Evolutionary conservation across 2,329 filamentous ascomycete species (phyloP).

Genomic region (Monilinia aucupariae): DNA sequence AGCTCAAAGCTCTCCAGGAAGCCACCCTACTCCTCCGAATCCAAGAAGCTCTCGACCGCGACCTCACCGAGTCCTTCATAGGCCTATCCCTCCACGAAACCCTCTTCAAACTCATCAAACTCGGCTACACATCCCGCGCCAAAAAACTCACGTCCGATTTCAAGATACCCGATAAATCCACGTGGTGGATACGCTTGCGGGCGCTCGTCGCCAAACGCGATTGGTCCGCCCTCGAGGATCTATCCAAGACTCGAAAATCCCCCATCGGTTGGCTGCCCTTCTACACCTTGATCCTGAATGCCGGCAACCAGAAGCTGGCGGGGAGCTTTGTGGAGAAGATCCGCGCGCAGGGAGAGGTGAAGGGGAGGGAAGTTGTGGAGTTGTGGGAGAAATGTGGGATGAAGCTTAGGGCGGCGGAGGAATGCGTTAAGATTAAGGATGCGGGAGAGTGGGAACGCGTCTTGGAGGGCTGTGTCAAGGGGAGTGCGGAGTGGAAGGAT

Average conservation of each 20-base stretch:
- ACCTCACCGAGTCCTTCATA: constrained; percentile 68
- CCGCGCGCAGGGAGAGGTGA: constrained; percentile 83
- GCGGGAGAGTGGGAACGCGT: constrained; percentile 67
- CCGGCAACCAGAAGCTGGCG: constrained; percentile 84
- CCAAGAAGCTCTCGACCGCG: constrained; percentile 81
- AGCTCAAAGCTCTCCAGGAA: constrained; percentile 73
- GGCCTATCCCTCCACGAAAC: constrained; percentile 89
- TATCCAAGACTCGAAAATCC: constrained; percentile 70
- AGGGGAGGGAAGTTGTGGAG: constrained; percentile 54
- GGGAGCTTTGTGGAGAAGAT: constrained; percentile 94
- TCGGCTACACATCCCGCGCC: constrained; percentile 77
- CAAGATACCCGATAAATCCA: constrained; percentile 84
- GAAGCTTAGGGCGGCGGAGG: constrained; percentile 82
- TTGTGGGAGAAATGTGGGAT: constrained; percentile 98
- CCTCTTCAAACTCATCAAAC: constrained; percentile 77
- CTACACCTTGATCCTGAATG: constrained; percentile 81
- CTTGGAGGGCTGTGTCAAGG: constrained; percentile 65
- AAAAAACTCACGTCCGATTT: constrained; percentile 89
- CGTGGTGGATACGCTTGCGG: constrained; percentile 80
- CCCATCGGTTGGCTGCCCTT: constrained; percentile 96
- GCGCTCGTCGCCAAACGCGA: constrained; percentile 85
- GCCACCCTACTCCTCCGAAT: constrained; percentile 72
- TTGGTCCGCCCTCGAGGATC: constrained; percentile 88
- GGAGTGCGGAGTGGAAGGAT: constrained; percentile 62
- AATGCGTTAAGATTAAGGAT: constrained; percentile 79